phyloP scores from a whole-genome alignment of 306 rosid genomes.

The Quercus rubra region DNA sequence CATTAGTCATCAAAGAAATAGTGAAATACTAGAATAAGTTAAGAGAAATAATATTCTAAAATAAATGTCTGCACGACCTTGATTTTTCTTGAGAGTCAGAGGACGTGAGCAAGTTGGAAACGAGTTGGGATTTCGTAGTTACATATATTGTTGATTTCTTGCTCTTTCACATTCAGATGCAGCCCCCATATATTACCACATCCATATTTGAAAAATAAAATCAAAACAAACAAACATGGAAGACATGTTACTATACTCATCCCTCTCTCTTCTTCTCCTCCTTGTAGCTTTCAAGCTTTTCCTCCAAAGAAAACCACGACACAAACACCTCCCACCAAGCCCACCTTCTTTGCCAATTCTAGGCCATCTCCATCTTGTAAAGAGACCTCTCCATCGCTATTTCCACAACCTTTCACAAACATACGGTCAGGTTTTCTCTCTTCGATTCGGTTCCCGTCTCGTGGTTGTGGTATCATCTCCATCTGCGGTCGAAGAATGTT shows the following conservation, averaged over 20 bases:
- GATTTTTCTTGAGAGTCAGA: no score
- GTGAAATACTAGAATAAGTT: no score
- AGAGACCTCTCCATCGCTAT: conserved; percentile 31
- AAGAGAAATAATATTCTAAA: no score
- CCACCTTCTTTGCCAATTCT: conserved; percentile 51
- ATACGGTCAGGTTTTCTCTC: conserved; percentile 37
- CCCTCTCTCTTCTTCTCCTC: conserved; percentile 11
- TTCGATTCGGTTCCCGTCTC: conserved; percentile 29
- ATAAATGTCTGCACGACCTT: no score
- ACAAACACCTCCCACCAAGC: conserved; percentile 45
- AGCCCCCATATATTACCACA: no score
- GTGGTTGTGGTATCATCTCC: conserved; percentile 48
- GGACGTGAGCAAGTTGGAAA: no score
- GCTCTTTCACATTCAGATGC: no score
- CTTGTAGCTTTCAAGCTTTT: conserved; percentile 23
- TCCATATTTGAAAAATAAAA: no score
- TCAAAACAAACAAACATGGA: no score
- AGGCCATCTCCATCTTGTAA: conserved; percentile 55
- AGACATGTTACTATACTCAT: not conserved
- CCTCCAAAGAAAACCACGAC: not conserved
- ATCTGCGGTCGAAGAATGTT: conserved; percentile 52
- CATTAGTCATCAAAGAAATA: no score
- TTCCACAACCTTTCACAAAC: conserved; percentile 31
- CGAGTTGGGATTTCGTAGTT: no score
- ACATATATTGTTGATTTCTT: no score